Conservation (phyloP, 2,329 filamentous ascomycete genomes). For the Aspergillus sojae region DNA sequence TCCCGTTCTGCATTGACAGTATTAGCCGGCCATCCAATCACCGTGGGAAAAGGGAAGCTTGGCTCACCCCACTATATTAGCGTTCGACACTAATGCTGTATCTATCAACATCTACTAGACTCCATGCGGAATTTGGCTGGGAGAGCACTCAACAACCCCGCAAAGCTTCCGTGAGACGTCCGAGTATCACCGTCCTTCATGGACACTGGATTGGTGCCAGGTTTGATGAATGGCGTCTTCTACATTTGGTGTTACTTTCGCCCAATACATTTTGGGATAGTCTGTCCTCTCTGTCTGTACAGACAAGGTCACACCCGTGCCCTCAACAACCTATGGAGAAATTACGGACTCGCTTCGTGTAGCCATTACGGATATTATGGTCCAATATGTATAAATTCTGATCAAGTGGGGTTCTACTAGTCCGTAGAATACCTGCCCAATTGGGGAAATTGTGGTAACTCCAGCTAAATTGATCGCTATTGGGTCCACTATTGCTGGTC, state of each 20-base stretch:
- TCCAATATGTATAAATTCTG: background rate
- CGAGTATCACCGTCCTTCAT: background rate
- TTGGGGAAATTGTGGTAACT: background rate
- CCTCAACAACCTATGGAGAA: background rate
- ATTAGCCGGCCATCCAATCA: conserved; percentile 22
- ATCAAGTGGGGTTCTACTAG: background rate
- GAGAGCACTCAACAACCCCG: background rate
- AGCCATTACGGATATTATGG: background rate
- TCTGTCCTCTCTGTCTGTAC: too few species aligned
- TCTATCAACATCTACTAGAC: background rate
- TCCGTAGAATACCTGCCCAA: background rate
- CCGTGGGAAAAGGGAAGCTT: conserved; percentile 21
- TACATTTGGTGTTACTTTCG: background rate
- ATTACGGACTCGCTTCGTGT: background rate
- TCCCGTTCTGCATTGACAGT: conserved; percentile 24
- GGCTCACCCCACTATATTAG: conserved; percentile 25
- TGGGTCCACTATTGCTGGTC: background rate
- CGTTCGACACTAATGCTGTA: background rate
- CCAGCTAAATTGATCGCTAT: background rate
- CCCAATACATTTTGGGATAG: background rate
- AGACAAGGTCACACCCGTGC: background rate
- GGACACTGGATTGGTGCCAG: background rate
- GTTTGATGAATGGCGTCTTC: background rate
- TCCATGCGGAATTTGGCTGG: background rate
- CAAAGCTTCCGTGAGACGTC: background rate